Evolutionary conservation across 805 yeast genomes (phyloP), one percentile per base, ranked within the genome.

Genomic region (Teunomyces panamensis): DNA sequence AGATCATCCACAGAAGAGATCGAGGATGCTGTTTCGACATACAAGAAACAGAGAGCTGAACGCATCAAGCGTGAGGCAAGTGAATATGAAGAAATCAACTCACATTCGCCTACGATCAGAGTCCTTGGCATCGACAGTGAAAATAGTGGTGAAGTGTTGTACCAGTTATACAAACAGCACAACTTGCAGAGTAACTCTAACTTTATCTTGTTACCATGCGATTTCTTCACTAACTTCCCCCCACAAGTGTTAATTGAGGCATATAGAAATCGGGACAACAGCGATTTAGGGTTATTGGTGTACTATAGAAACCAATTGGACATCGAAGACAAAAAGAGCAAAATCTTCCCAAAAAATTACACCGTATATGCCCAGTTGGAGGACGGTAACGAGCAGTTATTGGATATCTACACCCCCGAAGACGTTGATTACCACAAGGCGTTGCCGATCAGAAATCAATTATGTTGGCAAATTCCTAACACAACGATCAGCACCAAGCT

Each of bases 161-260:
- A 75, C 39, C 77, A 64, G 13, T 55, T 80, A 47, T 66, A 78
- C 52, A 70, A 78, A 71, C 68, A 50, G 62, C 67, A 46, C 58
- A 69, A 28, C 54, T 62, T 45, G 59, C 74, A 30, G 84, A 50
- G 56, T 11, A 43, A 49, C 20, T 56, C 59, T 36, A 57, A 65
- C 60, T 84, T 89, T 59, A 88, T 90, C n/a, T 66, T 94, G 29
- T 68, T 94, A 47, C 97, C 98, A 6, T 92, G 97, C 69, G 99
- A 95, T 65, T 88, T 94, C 62, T 75, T 95, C 46, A 90, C 98
- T 2, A 92, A 91, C 62, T 73, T 92, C 33, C 96, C 96, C 3
- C 96, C 98, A 9, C 92, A 88, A 58, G 85, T 85, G 14, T 75
- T 94, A 29, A 81, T 90, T 39, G 96, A 92, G 60, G 87, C 85